phyloP scores from a whole-genome alignment of 75 land plant species.

The Sequoiadendron giganteum region DNA sequence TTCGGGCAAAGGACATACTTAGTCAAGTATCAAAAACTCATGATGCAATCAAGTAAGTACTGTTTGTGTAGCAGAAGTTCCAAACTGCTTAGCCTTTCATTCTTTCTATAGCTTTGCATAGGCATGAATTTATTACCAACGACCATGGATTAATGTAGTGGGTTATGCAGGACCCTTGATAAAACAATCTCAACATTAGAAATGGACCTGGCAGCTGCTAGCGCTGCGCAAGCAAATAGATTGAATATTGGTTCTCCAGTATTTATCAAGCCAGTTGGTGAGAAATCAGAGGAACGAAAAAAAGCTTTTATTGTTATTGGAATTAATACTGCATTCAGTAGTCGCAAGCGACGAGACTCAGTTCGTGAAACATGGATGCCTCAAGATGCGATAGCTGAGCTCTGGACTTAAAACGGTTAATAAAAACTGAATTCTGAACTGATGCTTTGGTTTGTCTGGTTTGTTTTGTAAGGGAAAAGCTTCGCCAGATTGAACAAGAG shows the following conservation, averaged over 20 bases:
- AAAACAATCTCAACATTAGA: constrained; percentile 82
- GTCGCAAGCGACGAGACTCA: constrained; percentile 91
- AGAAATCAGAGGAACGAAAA: constrained; percentile 26
- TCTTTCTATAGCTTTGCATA: neutral
- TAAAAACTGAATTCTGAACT: constrained; percentile 1
- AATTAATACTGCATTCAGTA: constrained; percentile 95
- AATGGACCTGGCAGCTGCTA: constrained; percentile 74
- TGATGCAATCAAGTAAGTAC: constrained; percentile 19
- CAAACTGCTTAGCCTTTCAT: neutral
- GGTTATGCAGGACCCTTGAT: constrained; percentile 60
- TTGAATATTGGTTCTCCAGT: constrained; percentile 42
- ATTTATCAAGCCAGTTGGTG: constrained; percentile 20
- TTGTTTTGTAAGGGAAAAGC: constrained; percentile 43
- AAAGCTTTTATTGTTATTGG: constrained; percentile 88
- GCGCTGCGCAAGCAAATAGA: constrained; percentile 53
- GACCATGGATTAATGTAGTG: neutral
- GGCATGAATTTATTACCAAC: neutral
- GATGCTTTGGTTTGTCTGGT: constrained; percentile 10
- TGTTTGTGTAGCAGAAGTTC: neutral
- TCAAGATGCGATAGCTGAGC: constrained; percentile 47
- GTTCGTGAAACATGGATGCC: constrained; percentile 98
- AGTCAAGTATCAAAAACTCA: constrained; percentile 17
- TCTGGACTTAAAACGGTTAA: neutral
- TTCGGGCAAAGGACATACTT: constrained; percentile 13
- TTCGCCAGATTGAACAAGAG: constrained; percentile 53